Evolutionary conservation across 108 stramenopile species (phyloP).

Genomic region (Epithemia pelagica): DNA sequence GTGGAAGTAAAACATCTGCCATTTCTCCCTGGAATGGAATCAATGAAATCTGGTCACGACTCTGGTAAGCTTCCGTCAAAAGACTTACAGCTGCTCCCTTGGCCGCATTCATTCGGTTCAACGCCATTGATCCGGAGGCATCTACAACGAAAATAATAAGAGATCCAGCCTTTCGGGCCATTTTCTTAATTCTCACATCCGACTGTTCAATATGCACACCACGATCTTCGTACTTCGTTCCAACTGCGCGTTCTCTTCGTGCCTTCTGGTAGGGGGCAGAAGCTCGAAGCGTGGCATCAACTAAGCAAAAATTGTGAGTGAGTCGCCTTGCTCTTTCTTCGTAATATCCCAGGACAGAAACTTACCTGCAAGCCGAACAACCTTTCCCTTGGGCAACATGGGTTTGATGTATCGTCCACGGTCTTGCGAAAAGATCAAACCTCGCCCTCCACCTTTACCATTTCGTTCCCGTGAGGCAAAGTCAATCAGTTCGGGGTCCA

Average conservation of each 20-base stretch:
- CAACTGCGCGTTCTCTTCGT: constrained; percentile 67
- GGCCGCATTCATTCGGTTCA: constrained; percentile 97
- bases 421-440: constrained; percentile 92
- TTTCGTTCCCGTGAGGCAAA: constrained; percentile 68
- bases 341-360: constrained; percentile 8
- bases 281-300: constrained; percentile 93
- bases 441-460: constrained; percentile 94
- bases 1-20: constrained; percentile 93
- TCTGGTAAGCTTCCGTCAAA: constrained; percentile 94
- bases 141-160: constrained; percentile 95
- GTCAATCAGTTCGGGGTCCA: constrained; percentile 92
- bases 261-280: constrained; percentile 90
- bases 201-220: constrained; percentile 84
- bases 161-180: constrained; percentile 95
- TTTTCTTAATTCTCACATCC: constrained; percentile 92
- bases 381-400: constrained; percentile 95
- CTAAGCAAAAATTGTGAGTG: no score
- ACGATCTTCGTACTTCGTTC: constrained; percentile 69
- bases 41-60: constrained; percentile 90
- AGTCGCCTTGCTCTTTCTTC: neutral
- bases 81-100: constrained; percentile 96
- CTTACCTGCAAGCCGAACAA: constrained; percentile 62
- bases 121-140: constrained; percentile 95
- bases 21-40: constrained; percentile 95
- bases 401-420: constrained; percentile 97